A percentile compares a stretch with the other conserved stretches of the same genome.
phyloP scores from a whole-genome alignment of 31 red algal species.

The Odonthalia washingtoniensis region DNA sequence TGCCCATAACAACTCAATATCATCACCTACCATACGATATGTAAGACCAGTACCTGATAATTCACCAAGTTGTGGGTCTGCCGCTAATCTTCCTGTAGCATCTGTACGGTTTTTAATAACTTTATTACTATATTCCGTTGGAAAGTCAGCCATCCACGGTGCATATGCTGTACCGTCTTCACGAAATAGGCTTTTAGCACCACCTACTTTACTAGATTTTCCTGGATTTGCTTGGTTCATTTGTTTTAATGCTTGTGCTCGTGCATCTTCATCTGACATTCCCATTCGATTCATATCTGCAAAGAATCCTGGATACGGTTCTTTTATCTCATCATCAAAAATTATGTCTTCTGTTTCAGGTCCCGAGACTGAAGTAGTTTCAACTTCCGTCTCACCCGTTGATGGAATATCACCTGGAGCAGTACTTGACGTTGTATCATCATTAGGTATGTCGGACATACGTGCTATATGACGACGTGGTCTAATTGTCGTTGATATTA shows the following conservation, averaged over 20 bases:
- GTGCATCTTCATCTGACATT: constrained; percentile 55
- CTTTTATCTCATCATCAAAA: no score
- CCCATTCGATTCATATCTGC: constrained; percentile 70
- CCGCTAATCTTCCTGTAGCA: constrained; percentile 81
- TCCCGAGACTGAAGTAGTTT: no score
- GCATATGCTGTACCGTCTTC: constrained; percentile 93
- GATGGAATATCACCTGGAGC: no score
- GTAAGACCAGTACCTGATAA: constrained; percentile 69
- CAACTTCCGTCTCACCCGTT: no score
- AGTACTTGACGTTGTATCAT: no score
- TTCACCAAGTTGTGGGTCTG: constrained; percentile 87
- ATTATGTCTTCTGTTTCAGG: no score
- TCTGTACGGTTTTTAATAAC: constrained; percentile 74
- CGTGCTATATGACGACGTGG: no score
- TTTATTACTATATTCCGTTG: constrained; percentile 58
- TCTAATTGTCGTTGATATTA: no score
- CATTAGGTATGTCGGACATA: no score
- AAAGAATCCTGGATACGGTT: constrained; percentile 70
- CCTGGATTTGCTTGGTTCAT: constrained; percentile 53
- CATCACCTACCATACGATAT: constrained; percentile 82
- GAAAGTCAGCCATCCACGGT: constrained; percentile 87
- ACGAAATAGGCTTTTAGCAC: constrained; percentile 75
- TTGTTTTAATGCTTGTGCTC: constrained; percentile 59
- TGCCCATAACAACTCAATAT: constrained; percentile 64
- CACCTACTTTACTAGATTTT: constrained; percentile 85